phyloP scores from a whole-genome alignment of 208 protist genomes.

The Wallacemonas sp. region DNA sequence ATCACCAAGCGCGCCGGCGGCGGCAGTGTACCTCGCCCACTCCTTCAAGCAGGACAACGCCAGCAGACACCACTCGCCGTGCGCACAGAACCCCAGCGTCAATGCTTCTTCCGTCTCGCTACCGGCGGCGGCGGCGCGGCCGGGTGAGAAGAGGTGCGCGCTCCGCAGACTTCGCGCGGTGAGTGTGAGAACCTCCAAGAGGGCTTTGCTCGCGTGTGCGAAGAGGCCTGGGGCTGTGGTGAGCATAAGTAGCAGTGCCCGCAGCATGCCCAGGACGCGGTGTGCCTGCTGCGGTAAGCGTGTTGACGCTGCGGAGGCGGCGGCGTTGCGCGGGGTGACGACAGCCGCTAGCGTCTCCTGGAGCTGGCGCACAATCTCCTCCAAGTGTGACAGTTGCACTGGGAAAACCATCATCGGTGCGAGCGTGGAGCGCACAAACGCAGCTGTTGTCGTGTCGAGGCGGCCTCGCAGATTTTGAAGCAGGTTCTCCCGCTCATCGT shows the following conservation, averaged over 20 bases:
- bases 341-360: too few relatives aligned
- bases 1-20: neutral
- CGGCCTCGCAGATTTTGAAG: slow-evolving; percentile 43
- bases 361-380: slow-evolving; percentile 38
- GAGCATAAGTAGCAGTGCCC: slow-evolving; percentile 42
- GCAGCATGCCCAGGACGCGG: slow-evolving; percentile 32
- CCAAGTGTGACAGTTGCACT: slow-evolving; percentile 30
- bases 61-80: slow-evolving; percentile 20
- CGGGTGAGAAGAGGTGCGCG: too few relatives aligned
- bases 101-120: too few relatives aligned
- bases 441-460: slow-evolving; percentile 26
- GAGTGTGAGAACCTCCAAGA: slow-evolving; percentile 17
- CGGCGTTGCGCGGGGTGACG: slow-evolving; percentile 1
- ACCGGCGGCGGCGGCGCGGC: too few relatives aligned
- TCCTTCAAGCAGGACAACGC: slow-evolving; percentile 28
- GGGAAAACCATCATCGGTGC: slow-evolving; percentile 43
- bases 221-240: slow-evolving; percentile 31
- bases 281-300: neutral
- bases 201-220: neutral
- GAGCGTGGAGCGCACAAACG: slow-evolving; percentile 49
- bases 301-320: neutral
- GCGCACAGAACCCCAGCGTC: neutral
- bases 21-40: slow-evolving; percentile 16
- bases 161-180: neutral
- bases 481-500: slow-evolving; percentile 28